A percentile compares a stretch with the other conserved stretches of the same genome.
Conservation (phyloP, 371 early-diverging fungal genomes). For the Actinomortierella ambigua region DNA sequence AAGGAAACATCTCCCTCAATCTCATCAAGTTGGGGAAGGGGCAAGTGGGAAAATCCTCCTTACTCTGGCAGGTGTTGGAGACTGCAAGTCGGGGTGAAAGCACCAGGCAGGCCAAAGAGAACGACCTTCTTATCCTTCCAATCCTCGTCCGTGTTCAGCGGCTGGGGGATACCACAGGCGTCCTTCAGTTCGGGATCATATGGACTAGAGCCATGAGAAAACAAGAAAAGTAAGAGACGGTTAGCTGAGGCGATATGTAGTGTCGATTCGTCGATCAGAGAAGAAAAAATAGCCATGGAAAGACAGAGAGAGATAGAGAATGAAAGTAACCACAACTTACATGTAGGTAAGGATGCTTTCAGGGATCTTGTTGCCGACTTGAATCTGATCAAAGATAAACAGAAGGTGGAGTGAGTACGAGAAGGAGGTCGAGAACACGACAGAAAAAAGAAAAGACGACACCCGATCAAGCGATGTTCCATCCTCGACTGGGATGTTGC, state of each 20-base stretch:
- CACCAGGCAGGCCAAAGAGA: constrained; percentile 81
- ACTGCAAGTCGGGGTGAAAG: constrained; percentile 85
- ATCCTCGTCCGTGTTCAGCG: constrained; percentile 55
- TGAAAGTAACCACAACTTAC: too few species aligned
- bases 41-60: not conserved
- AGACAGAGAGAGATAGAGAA: too few species aligned
- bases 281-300: not conserved
- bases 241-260: not conserved
- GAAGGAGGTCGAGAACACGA: too few species aligned
- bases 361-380: constrained; percentile 55
- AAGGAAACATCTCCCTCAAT: too few species aligned
- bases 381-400: constrained; percentile 17
- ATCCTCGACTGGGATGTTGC: too few species aligned
- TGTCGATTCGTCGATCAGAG: not conserved
- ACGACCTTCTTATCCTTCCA: constrained; percentile 79
- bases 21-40: too few species aligned
- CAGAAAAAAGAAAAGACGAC: too few species aligned
- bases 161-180: constrained; percentile 59
- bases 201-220: constrained; percentile 19
- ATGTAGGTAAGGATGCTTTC: constrained; percentile 51
- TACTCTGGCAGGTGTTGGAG: constrained; percentile 76
- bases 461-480: too few species aligned
- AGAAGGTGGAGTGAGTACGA: too few species aligned
- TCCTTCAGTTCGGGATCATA: constrained; percentile 52
- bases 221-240: not conserved